phyloP scores from a whole-genome alignment of 208 protist species.

The Leishmania amazonensis region DNA sequence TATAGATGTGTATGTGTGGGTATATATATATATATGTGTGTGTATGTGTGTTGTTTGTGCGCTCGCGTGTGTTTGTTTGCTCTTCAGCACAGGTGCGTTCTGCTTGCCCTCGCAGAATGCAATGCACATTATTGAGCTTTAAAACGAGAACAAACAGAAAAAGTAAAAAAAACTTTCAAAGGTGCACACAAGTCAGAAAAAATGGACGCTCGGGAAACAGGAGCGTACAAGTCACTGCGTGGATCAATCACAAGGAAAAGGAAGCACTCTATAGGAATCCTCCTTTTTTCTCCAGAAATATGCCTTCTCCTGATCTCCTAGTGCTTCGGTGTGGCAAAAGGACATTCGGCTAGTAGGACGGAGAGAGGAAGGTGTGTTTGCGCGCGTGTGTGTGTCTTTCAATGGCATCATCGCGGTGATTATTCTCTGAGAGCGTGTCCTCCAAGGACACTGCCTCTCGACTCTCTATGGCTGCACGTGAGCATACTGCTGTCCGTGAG shows the following conservation, averaged over 20 bases:
- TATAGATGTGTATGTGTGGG: neutral
- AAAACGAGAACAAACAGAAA: neutral
- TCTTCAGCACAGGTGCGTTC: neutral
- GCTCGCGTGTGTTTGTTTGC: neutral
- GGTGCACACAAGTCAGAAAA: neutral
- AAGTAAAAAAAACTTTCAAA: neutral
- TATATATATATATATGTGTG: neutral
- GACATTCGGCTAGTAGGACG: neutral
- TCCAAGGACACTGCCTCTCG: neutral
- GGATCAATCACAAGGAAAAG: neutral
- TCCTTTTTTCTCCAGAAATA: neutral
- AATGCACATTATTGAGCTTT: neutral
- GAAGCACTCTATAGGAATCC: neutral
- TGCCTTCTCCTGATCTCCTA: neutral
- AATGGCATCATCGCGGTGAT: neutral
- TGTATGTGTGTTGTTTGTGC: neutral
- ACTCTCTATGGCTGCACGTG: neutral
- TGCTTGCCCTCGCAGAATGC: neutral
- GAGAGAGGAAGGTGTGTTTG: neutral
- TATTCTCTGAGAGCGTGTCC: neutral
- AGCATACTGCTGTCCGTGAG: neutral
- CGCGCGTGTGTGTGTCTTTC: neutral
- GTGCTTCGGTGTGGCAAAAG: neutral
- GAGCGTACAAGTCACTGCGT: neutral
- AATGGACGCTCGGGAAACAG: neutral